These are phyloP conservation scores for Amylocystis lapponica DNA, from an alignment of 768 basidiomycete genomes.

Conservation along the genomic window DNA sequence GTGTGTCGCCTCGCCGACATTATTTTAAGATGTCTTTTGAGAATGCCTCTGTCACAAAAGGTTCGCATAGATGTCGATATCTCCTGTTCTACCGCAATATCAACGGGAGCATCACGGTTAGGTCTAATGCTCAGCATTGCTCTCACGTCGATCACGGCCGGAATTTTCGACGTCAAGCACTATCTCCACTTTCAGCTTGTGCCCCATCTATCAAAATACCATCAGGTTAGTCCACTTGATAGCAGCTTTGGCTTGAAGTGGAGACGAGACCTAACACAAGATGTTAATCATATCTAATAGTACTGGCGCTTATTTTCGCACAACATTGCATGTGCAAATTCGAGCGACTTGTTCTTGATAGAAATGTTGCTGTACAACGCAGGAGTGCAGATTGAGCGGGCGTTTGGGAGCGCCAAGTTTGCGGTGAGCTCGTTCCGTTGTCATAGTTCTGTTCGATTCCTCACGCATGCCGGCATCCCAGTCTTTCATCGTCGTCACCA, in stretches of 20 bases:
- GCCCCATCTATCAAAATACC: slow-evolving; percentile 85
- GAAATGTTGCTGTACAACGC: slow-evolving; percentile 70
- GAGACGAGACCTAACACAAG: too few relatives aligned
- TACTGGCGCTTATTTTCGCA: slow-evolving; percentile 80
- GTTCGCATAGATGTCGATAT: slow-evolving; percentile 29
- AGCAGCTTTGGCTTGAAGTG: slow-evolving; percentile 5
- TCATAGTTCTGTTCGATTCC: too few relatives aligned
- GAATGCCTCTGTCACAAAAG: slow-evolving; percentile 80
- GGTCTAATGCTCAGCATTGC: slow-evolving; percentile 74
- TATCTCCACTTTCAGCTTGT: slow-evolving; percentile 85
- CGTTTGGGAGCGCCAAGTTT: slow-evolving; percentile 84
- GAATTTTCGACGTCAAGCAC: slow-evolving; percentile 83
- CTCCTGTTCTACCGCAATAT: background rate
- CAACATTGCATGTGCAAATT: slow-evolving; percentile 75
- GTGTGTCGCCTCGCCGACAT: background rate
- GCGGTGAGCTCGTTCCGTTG: slow-evolving; percentile 56
- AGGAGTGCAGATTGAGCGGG: slow-evolving; percentile 69
- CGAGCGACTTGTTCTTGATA: slow-evolving; percentile 77
- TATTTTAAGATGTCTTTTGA: slow-evolving; percentile 62
- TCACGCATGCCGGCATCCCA: background rate
- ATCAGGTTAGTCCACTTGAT: slow-evolving; percentile 53
- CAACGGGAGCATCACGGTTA: slow-evolving; percentile 24
- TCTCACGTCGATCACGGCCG: slow-evolving; percentile 64
- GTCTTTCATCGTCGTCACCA: slow-evolving; percentile 45
- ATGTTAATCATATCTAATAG: slow-evolving; percentile 33